Percentiles rank a stretch among this genome's conserved stretches.
phyloP scores from a whole-genome alignment of 495 filamentous ascomycete species.

The Penicillium herquei region DNA sequence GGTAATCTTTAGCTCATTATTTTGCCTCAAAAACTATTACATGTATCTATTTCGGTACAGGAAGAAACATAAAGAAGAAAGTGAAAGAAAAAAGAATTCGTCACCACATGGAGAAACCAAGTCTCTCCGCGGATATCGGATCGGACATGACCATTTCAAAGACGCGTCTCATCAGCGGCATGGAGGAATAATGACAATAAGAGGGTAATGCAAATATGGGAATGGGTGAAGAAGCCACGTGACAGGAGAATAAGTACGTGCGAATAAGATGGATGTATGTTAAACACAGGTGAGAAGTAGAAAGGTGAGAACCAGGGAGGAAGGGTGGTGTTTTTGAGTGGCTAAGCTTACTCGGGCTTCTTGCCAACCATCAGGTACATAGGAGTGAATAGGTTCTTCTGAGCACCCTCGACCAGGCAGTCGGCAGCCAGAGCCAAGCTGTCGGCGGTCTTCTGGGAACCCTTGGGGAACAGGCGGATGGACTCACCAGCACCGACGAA shows the following conservation, averaged over 20 bases:
- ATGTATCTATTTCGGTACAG: constrained; percentile 23
- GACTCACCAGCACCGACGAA: constrained; percentile 78
- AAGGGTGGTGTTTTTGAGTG: constrained; percentile 1
- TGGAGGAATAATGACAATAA: constrained; percentile 13
- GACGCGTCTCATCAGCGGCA: constrained; percentile 1
- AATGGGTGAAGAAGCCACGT: constrained; percentile 6
- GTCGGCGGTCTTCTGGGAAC: constrained; percentile 95
- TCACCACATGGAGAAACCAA: constrained; percentile 7
- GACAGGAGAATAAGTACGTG: background rate
- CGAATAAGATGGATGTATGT: background rate
- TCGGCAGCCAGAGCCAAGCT: constrained; percentile 81
- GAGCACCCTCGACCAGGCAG: constrained; percentile 83
- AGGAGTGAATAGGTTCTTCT: constrained; percentile 93
- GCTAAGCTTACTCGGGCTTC: constrained; percentile 62
- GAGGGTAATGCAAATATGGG: constrained; percentile 7
- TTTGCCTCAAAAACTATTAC: constrained; percentile 36
- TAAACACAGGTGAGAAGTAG: background rate
- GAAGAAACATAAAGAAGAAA: constrained; percentile 19
- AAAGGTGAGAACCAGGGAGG: background rate
- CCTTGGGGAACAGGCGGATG: constrained; percentile 70
- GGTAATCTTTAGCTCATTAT: constrained; percentile 24
- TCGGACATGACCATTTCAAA: background rate
- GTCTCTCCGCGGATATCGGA: constrained; percentile 4
- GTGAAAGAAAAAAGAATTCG: constrained; percentile 11
- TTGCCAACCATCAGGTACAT: constrained; percentile 99